phyloP scores from a whole-genome alignment of 257 asterid species.

The Gentiana macrophylla region DNA sequence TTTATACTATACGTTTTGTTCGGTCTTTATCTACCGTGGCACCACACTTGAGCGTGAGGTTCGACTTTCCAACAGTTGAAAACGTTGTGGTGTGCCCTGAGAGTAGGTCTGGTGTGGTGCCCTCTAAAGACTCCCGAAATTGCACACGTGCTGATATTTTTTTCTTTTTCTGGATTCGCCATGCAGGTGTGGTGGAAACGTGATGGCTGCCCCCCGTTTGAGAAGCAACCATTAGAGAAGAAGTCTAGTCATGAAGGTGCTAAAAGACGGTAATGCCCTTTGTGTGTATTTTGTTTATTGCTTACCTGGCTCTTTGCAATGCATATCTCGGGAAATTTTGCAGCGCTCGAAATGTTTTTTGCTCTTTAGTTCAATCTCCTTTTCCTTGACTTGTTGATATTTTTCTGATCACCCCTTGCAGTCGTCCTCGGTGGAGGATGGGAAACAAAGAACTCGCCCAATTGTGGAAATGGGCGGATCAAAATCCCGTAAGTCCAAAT shows the following conservation, averaged over 20 bases:
- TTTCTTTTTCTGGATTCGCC: no score
- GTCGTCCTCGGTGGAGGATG: constrained; percentile 94
- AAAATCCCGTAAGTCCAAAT: constrained; percentile 65
- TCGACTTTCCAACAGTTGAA: no score
- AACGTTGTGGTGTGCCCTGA: no score
- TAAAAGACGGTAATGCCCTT: constrained; percentile 15
- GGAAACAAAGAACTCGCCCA: constrained; percentile 94
- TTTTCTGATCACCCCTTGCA: constrained; percentile 12
- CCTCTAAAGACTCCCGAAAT: no score
- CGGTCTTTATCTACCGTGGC: not conserved
- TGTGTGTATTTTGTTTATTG: not conserved
- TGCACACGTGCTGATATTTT: constrained; percentile 7
- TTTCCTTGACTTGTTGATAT: no score
- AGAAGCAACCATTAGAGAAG: constrained; percentile 63
- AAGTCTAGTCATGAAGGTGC: constrained; percentile 58
- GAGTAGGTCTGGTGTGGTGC: no score
- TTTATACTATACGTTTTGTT: constrained; percentile 6
- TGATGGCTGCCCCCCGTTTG: constrained; percentile 97
- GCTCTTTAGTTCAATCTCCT: no score
- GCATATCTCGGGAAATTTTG: no score
- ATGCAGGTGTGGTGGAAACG: constrained; percentile 98
- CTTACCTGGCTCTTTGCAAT: not conserved
- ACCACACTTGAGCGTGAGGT: no score
- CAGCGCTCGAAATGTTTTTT: no score
- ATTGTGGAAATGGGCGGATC: constrained; percentile 98